Evolutionary conservation across 1,139 yeast genomes (phyloP).

Genomic region (Candida neerlandica): DNA sequence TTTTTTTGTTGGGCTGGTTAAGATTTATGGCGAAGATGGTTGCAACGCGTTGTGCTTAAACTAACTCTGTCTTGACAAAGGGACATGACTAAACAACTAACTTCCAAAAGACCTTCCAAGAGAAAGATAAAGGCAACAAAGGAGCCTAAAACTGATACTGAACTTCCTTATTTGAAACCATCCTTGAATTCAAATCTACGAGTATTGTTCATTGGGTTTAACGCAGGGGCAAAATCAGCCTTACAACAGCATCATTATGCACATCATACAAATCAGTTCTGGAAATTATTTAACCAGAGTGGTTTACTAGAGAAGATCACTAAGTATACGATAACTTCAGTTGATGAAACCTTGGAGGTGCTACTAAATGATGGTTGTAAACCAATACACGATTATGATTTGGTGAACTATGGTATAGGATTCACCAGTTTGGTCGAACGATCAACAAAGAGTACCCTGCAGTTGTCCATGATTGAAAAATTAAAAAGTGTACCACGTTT

Average conservation of each 20-base stretch:
- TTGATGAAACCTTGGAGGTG: conserved; percentile 1
- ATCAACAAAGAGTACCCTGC: conserved; percentile 63
- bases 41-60: background rate
- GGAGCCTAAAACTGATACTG: background rate
- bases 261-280: conserved; percentile 67
- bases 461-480: conserved; percentile 57
- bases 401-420: conserved; percentile 56
- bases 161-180: conserved; percentile 35
- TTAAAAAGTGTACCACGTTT: conserved; percentile 56
- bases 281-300: conserved; percentile 65
- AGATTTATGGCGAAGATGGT: background rate
- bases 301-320: conserved; percentile 37
- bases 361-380: conserved; percentile 39
- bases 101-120: background rate
- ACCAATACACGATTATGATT: conserved; percentile 47
- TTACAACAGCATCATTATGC: conserved; percentile 72
- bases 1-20: background rate
- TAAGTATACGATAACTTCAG: background rate
- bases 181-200: conserved; percentile 31
- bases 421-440: conserved; percentile 72
- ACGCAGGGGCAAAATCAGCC: conserved; percentile 73
- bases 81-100: background rate
- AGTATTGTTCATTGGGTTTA: conserved; percentile 70
- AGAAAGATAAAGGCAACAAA: background rate
- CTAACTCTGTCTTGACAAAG: background rate